A percentile compares a stretch with the other conserved stretches of the same genome.
phyloP scores from a whole-genome alignment of 164 flowering plant genomes.

The Kalanchoe fedtschenkoi region DNA sequence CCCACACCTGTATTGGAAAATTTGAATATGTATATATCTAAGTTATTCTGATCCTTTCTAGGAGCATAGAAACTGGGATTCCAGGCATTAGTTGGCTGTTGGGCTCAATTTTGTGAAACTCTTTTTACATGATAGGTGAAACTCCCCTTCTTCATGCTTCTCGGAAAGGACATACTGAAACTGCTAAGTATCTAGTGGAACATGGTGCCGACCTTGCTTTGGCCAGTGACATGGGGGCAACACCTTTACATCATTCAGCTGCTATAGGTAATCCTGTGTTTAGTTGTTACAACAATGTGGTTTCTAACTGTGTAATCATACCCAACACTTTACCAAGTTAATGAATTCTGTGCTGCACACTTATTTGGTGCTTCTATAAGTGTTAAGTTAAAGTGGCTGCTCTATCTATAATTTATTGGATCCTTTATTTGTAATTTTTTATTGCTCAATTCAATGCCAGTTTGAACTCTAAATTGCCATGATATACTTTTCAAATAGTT shows the following conservation, averaged over 20 bases:
- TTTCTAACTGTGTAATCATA: background rate
- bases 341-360: background rate
- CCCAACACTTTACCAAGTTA: background rate
- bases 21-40: background rate
- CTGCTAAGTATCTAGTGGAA: slow-evolving; percentile 71
- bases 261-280: slow-evolving; percentile 45
- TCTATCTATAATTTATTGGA: no score
- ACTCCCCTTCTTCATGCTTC: slow-evolving; percentile 90
- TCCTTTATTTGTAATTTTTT: background rate
- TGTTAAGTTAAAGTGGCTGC: background rate
- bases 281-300: background rate
- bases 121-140: slow-evolving; percentile 46
- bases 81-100: background rate
- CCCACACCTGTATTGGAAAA: no score
- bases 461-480: background rate
- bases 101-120: background rate
- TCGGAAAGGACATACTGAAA: slow-evolving; percentile 65
- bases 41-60: no score
- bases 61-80: no score
- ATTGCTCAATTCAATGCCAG: background rate
- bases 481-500: background rate
- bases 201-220: slow-evolving; percentile 64
- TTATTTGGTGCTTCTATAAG: background rate
- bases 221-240: slow-evolving; percentile 75
- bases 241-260: slow-evolving; percentile 88